Evolutionary conservation across 768 basidiomycete species (phyloP).

Genomic region (Sarcomyxa edulis): DNA sequence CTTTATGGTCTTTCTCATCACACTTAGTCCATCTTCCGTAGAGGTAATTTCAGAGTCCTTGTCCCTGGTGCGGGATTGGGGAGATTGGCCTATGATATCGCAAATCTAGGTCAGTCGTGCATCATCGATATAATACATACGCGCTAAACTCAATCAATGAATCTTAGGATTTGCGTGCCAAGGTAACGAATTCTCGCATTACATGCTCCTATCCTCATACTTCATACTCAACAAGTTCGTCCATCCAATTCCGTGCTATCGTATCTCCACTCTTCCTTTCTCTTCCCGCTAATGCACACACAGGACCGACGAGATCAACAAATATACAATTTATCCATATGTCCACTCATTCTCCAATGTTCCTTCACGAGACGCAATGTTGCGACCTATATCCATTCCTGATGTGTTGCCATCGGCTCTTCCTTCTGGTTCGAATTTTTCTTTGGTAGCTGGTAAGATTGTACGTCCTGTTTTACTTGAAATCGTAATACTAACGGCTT

Average conservation of each 20-base stretch:
- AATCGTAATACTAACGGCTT: constrained; percentile 3
- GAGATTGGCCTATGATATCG: constrained; percentile 84
- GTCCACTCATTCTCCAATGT: constrained; percentile 91
- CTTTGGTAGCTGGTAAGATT: constrained; percentile 83
- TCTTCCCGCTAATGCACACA: no score
- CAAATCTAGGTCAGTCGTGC: constrained; percentile 56
- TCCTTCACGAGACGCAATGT: constrained; percentile 49
- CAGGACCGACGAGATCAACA: constrained; percentile 60
- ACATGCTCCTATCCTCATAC: constrained; percentile 88
- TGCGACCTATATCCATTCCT: constrained; percentile 69
- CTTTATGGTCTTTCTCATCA: constrained; percentile 1
- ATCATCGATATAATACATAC: background rate
- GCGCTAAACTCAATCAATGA: constrained; percentile 3
- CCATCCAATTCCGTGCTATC: background rate
- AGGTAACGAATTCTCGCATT: constrained; percentile 94
- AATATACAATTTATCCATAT: constrained; percentile 82
- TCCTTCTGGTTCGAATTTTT: constrained; percentile 62
- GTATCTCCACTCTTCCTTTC: constrained; percentile 5
- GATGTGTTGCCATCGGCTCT: constrained; percentile 79
- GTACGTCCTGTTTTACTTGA: constrained; percentile 8
- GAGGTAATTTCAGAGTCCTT: constrained; percentile 63
- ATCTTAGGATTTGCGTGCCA: constrained; percentile 79
- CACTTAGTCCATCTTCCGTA: constrained; percentile 19
- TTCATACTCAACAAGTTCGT: constrained; percentile 81
- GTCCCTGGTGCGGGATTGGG: constrained; percentile 91